These are phyloP conservation scores for Aspergillus niger DNA, from an alignment of 2,329 filamentous ascomycete genomes.

Conservation along the genomic window DNA sequence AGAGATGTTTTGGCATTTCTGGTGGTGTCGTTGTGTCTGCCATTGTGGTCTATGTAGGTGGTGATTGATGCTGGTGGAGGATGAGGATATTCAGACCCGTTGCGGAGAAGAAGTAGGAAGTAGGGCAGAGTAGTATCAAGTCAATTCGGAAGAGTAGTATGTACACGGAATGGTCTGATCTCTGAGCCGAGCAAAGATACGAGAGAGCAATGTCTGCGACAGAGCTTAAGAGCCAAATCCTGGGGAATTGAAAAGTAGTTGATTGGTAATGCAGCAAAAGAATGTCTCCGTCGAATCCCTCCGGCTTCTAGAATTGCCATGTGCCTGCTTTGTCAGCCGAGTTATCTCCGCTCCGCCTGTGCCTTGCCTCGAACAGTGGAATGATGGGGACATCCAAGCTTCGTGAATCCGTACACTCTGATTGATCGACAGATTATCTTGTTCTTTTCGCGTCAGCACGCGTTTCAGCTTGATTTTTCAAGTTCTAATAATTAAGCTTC, in stretches of 20 bases:
- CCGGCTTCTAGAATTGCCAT: not conserved
- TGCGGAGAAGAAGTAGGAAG: not conserved
- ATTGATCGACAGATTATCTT: too few species aligned
- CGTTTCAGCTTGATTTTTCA: too few species aligned
- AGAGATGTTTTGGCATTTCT: not conserved
- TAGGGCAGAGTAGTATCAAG: not conserved
- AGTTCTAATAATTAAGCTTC: not conserved
- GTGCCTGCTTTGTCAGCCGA: slow-evolving; percentile 22
- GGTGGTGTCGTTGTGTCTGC: not conserved
- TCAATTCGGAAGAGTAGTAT: not conserved
- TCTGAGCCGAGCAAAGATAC: not conserved
- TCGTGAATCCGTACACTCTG: too few species aligned
- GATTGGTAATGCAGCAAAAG: not conserved
- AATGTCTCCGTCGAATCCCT: not conserved
- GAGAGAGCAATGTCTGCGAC: not conserved
- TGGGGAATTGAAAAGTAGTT: not conserved
- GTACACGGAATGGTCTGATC: not conserved
- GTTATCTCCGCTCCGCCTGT: slow-evolving; percentile 1
- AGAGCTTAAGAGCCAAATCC: not conserved
- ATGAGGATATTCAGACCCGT: not conserved
- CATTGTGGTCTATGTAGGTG: not conserved
- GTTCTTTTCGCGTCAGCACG: too few species aligned
- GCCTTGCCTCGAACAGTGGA: not conserved
- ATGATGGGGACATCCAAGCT: too few species aligned
- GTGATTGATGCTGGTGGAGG: not conserved